Conservation (phyloP, 208 protist species). For the Leishmania lainsoni region DNA sequence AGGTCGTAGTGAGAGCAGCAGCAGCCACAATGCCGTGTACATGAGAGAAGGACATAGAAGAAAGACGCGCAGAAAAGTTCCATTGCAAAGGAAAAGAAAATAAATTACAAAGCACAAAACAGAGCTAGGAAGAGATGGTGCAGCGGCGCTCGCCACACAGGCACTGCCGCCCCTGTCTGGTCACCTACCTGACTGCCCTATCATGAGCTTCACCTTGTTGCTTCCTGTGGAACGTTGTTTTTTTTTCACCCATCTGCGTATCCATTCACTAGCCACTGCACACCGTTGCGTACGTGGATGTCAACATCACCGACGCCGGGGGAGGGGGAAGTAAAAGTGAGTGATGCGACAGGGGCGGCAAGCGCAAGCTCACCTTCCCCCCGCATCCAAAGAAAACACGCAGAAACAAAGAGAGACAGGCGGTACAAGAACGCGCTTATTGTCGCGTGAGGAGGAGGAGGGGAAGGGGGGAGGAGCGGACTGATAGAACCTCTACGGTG, state of each 20-base stretch:
- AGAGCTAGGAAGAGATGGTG: neutral
- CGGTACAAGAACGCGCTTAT: neutral
- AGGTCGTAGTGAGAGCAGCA: neutral
- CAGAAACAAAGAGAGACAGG: conserved; percentile 14
- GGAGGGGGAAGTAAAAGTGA: neutral
- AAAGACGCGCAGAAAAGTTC: neutral
- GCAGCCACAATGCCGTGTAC: neutral
- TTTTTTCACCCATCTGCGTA: neutral
- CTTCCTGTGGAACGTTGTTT: neutral
- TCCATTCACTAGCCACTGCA: neutral
- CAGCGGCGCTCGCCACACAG: neutral
- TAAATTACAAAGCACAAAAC: neutral
- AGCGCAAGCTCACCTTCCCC: neutral
- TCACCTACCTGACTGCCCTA: neutral
- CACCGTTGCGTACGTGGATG: neutral
- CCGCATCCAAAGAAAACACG: conserved; percentile 1
- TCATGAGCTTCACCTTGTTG: neutral
- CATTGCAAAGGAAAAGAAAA: neutral
- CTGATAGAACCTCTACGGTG: neutral
- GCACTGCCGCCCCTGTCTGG: neutral
- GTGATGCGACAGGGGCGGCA: neutral
- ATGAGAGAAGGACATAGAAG: neutral
- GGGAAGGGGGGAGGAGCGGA: neutral
- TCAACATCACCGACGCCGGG: neutral
- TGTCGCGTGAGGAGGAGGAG: neutral